phyloP scores from a whole-genome alignment of 2,329 filamentous ascomycete genomes.

The Cladosporium sp. region DNA sequence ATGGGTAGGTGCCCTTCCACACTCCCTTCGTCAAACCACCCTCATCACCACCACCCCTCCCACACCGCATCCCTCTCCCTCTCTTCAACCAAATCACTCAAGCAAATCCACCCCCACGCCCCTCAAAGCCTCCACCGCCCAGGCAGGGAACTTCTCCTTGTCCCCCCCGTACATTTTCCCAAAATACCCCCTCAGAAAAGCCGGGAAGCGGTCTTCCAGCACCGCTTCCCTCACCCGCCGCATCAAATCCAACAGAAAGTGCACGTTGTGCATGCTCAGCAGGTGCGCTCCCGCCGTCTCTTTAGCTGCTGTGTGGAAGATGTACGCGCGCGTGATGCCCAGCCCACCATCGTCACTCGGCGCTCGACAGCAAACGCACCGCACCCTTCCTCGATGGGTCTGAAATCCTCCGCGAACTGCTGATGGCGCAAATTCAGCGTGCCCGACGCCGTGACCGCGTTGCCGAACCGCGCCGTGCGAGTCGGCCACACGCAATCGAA shows the following conservation, averaged over 20 bases:
- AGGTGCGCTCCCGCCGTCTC: constrained; percentile 87
- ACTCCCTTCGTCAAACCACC: no score
- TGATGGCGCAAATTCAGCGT: constrained; percentile 81
- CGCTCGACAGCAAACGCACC: constrained; percentile 70
- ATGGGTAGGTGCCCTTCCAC: no score
- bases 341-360: constrained; percentile 64
- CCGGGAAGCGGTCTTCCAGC: constrained; percentile 57
- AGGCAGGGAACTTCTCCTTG: constrained; percentile 66
- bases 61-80: neutral
- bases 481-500: constrained; percentile 99
- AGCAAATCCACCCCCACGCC: constrained; percentile 73
- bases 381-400: constrained; percentile 78
- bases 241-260: constrained; percentile 88
- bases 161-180: constrained; percentile 61
- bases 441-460: constrained; percentile 78
- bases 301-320: constrained; percentile 88
- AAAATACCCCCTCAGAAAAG: constrained; percentile 77
- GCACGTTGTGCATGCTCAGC: constrained; percentile 92
- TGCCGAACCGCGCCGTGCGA: constrained; percentile 90
- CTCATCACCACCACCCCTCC: no score
- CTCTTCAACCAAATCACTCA: neutral
- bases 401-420: constrained; percentile 72
- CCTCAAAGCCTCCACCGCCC: constrained; percentile 76
- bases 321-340: constrained; percentile 80
- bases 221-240: constrained; percentile 62